Evolutionary conservation across 2,329 filamentous ascomycete genomes (phyloP).

Genomic region (Parastagonospora avenae): DNA sequence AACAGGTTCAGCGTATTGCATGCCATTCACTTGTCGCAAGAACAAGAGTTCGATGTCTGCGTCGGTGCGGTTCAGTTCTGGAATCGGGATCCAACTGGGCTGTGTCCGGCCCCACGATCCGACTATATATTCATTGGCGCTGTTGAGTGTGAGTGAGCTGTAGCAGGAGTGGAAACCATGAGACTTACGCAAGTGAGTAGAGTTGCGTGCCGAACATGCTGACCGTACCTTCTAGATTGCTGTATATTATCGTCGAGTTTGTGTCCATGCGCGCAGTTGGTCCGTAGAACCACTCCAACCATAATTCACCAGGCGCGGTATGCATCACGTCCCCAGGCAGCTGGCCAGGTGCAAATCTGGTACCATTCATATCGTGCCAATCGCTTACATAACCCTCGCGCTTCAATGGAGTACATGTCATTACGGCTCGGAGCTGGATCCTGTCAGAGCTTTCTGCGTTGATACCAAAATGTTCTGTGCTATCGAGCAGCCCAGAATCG

Average conservation of each 20-base stretch:
- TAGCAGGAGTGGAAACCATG: conserved; percentile 30
- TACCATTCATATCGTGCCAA: conserved; percentile 1
- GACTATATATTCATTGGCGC: not conserved
- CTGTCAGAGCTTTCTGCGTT: not conserved
- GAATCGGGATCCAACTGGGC: not conserved
- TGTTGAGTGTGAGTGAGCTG: not conserved
- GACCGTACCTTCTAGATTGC: not conserved
- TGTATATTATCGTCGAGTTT: not conserved
- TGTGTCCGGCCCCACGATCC: too few relatives aligned
- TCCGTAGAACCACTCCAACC: not conserved
- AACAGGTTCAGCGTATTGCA: not conserved
- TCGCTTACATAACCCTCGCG: not conserved
- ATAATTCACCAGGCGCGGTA: not conserved
- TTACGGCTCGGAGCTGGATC: not conserved
- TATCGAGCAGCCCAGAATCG: not conserved
- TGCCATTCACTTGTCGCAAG: not conserved
- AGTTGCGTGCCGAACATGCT: not conserved
- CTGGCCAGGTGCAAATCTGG: not conserved
- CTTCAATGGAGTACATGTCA: not conserved
- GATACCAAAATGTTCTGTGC: not conserved
- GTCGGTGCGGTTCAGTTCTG: not conserved
- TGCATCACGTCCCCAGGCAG: not conserved
- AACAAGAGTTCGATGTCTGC: not conserved
- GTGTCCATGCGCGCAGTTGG: not conserved
- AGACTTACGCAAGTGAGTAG: not conserved